Conservation (phyloP, 2,329 filamentous ascomycete genomes). For the Ophiocordyceps camponoti-saundersi region DNA sequence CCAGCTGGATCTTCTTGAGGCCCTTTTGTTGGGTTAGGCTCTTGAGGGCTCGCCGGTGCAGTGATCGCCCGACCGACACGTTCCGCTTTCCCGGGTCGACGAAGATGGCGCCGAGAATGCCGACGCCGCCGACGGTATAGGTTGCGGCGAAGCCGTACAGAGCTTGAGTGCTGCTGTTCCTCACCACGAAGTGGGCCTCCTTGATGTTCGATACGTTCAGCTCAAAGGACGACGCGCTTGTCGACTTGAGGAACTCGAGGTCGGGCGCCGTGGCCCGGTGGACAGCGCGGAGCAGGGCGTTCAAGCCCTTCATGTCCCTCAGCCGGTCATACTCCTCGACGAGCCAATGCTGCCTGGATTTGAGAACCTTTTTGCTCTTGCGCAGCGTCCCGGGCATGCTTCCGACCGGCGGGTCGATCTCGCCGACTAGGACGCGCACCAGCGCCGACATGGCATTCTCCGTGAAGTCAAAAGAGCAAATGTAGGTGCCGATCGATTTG, state of each 20-base stretch:
- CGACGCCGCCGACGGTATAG: conserved; percentile 57
- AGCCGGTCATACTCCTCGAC: conserved; percentile 76
- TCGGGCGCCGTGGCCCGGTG: conserved; percentile 50
- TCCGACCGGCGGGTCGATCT: conserved; percentile 41
- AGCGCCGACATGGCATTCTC: conserved; percentile 77
- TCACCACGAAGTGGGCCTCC: conserved; percentile 78
- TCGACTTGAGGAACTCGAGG: conserved; percentile 51
- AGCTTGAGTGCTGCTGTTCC: conserved; percentile 82
- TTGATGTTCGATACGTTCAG: conserved; percentile 53
- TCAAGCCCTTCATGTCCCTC: conserved; percentile 55
- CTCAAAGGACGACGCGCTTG: conserved; percentile 60
- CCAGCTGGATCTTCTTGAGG: conserved; percentile 67
- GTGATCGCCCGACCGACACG: conserved; percentile 75
- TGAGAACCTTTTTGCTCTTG: conserved; percentile 72
- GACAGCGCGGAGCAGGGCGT: conserved; percentile 56
- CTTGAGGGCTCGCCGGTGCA: conserved; percentile 72
- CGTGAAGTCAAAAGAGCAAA: conserved; percentile 94
- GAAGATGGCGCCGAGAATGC: conserved; percentile 71
- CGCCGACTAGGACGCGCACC: conserved; percentile 70
- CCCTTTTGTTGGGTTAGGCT: conserved; percentile 52
- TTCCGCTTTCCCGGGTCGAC: conserved; percentile 78
- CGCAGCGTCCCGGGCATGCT: conserved; percentile 58
- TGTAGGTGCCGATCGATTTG: conserved; percentile 73
- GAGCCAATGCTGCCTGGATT: conserved; percentile 88
- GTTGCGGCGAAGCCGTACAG: conserved; percentile 87